Percentiles rank a stretch among this genome's conserved stretches.
Evolutionary conservation across 2,329 filamentous ascomycete genomes (phyloP).

Genomic region (Aspergillus novoparasiticus): DNA sequence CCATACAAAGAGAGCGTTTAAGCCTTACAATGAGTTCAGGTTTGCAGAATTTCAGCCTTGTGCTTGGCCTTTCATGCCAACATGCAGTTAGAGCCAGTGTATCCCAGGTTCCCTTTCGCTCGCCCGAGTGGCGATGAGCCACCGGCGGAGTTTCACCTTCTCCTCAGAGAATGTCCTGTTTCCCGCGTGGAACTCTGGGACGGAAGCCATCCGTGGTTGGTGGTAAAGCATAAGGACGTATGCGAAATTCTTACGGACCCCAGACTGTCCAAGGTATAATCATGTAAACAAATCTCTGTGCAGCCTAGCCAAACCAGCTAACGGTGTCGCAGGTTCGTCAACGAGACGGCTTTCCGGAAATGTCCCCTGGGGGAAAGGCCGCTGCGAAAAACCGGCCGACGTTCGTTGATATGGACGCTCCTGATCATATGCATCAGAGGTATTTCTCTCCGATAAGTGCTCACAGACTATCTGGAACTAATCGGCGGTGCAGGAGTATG

Average conservation of each 20-base stretch:
- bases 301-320: neutral
- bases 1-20: neutral
- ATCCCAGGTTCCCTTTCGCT: neutral
- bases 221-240: conserved; percentile 6
- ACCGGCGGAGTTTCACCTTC: neutral
- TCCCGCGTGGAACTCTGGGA: conserved; percentile 6
- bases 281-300: neutral
- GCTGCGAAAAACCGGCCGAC: conserved; percentile 8
- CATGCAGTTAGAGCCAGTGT: neutral
- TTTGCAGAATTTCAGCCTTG: neutral
- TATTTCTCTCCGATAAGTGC: fast-evolving
- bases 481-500: neutral
- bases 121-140: neutral
- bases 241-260: neutral
- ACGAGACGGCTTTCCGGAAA: conserved; percentile 5
- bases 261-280: neutral
- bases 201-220: conserved; percentile 7
- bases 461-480: neutral
- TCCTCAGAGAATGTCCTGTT: neutral
- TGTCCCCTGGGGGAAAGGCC: conserved; percentile 4
- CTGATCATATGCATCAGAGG: conserved; percentile 4
- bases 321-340: neutral
- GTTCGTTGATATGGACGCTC: conserved; percentile 5
- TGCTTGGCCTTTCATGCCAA: neutral
- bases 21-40: neutral